Percentiles rank a stretch among this genome's conserved stretches.
Conservation (phyloP, 2,329 filamentous ascomycete genomes). For the Chrysoporthe deuterocubensis region DNA sequence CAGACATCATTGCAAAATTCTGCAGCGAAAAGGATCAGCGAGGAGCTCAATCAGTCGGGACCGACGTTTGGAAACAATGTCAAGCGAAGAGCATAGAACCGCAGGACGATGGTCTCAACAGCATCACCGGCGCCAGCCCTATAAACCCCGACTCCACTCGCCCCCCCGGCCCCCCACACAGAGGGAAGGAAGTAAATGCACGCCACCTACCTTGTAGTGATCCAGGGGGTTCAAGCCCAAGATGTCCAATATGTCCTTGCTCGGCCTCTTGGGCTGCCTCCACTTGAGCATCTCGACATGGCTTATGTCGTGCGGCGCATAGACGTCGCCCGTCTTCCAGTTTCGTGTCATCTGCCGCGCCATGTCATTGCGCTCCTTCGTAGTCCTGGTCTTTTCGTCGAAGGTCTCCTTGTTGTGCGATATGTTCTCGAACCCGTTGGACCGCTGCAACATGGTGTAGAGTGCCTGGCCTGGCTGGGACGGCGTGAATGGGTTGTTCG, state of each 20-base stretch:
- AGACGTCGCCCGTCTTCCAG: slow-evolving; percentile 82
- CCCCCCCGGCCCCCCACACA: neutral
- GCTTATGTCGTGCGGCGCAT: slow-evolving; percentile 86
- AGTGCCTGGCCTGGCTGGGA: slow-evolving; percentile 2
- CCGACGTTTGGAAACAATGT: neutral
- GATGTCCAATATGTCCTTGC: slow-evolving; percentile 76
- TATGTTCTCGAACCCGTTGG: slow-evolving; percentile 19
- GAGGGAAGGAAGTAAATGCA: neutral
- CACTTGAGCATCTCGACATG: slow-evolving; percentile 81
- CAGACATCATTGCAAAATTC: slow-evolving; percentile 92
- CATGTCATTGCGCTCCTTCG: slow-evolving; percentile 55
- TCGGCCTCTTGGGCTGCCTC: slow-evolving; percentile 59
- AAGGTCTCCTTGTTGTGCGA: slow-evolving; percentile 37
- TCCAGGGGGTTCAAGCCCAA: slow-evolving; percentile 79
- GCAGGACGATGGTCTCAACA: neutral
- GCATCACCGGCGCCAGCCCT: neutral
- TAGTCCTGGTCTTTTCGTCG: slow-evolving; percentile 44
- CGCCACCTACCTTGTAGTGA: slow-evolving; percentile 77
- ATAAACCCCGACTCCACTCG: neutral
- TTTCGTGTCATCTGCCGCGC: slow-evolving; percentile 68
- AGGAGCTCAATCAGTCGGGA: neutral
- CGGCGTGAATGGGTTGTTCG: slow-evolving; percentile 1
- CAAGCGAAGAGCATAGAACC: neutral
- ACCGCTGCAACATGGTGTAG: slow-evolving; percentile 5
- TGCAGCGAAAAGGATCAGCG: slow-evolving; percentile 43